Conservation (phyloP, 2,329 filamentous ascomycete species). For the Karstenula rhodostoma region DNA sequence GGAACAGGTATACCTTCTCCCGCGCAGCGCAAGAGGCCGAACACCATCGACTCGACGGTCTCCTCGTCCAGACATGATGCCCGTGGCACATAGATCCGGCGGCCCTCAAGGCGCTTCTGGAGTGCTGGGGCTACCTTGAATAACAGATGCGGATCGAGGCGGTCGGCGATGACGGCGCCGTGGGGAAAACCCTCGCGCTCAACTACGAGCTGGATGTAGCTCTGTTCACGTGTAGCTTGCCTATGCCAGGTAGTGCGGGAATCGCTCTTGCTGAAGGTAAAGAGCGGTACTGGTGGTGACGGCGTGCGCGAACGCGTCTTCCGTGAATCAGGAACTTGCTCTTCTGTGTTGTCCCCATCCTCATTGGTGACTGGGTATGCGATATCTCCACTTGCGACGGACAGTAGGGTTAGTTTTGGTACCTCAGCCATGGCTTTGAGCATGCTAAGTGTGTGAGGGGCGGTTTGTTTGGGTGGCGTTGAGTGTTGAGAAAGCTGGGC, state of each 20-base stretch:
- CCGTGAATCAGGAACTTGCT: not conserved
- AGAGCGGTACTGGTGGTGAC: not conserved
- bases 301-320: not conserved
- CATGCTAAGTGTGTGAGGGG: not conserved
- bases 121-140: conserved; percentile 11
- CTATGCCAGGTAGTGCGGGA: conserved; percentile 11
- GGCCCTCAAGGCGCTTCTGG: conserved; percentile 7
- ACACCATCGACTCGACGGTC: conserved; percentile 5
- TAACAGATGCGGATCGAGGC: conserved; percentile 8
- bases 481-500: not conserved
- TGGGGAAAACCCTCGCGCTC: conserved; percentile 13
- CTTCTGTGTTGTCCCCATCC: not conserved
- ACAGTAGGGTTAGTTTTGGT: not conserved
- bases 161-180: conserved; percentile 16
- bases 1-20: conserved; percentile 4
- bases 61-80: conserved; percentile 14
- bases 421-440: not conserved
- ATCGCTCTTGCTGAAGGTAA: conserved; percentile 3
- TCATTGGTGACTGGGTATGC: no score
- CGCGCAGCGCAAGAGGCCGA: conserved; percentile 8
- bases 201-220: conserved; percentile 13
- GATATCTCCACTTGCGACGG: not conserved
- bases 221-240: not conserved
- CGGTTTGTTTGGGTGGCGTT: not conserved
- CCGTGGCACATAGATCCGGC: conserved; percentile 7